Evolutionary conservation across 768 basidiomycete genomes (phyloP).

Genomic region (Termitomyces sp.): DNA sequence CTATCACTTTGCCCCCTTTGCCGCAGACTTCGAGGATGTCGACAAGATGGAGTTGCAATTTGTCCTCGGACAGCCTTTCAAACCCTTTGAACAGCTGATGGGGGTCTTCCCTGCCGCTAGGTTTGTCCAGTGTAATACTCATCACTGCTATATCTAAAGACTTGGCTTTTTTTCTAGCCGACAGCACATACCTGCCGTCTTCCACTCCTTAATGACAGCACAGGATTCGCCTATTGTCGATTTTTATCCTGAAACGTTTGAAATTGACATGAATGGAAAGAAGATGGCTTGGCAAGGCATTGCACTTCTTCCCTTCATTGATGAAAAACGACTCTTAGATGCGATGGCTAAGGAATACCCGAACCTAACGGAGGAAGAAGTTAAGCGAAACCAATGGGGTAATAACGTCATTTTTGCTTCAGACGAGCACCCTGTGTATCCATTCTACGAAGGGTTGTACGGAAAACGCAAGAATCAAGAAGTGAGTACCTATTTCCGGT

Average conservation of each 20-base stretch:
- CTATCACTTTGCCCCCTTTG: conserved; percentile 97
- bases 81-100: conserved; percentile 97
- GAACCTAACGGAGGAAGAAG: conserved; percentile 76
- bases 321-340: conserved; percentile 73
- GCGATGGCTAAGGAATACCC: conserved; percentile 72
- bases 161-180: conserved; percentile 43
- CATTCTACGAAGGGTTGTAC: conserved; percentile 84
- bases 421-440: conserved; percentile 82
- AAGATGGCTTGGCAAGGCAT: conserved; percentile 99
- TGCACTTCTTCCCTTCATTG: conserved; percentile 93
- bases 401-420: conserved; percentile 78
- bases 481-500: conserved; percentile 37
- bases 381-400: conserved; percentile 81
- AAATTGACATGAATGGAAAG: conserved; percentile 99
- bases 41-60: conserved; percentile 78
- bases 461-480: conserved; percentile 81
- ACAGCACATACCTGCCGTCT: conserved; percentile 79
- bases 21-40: conserved; percentile 85
- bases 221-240: conserved; percentile 90
- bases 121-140: conserved; percentile 29
- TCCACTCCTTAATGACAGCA: conserved; percentile 85
- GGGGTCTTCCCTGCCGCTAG: conserved; percentile 95
- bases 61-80: conserved; percentile 81
- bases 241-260: conserved; percentile 89
- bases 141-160: conserved; percentile 2